Conservation (phyloP, 2,329 filamentous ascomycete species). For the Cladosporium sphaerospermum region DNA sequence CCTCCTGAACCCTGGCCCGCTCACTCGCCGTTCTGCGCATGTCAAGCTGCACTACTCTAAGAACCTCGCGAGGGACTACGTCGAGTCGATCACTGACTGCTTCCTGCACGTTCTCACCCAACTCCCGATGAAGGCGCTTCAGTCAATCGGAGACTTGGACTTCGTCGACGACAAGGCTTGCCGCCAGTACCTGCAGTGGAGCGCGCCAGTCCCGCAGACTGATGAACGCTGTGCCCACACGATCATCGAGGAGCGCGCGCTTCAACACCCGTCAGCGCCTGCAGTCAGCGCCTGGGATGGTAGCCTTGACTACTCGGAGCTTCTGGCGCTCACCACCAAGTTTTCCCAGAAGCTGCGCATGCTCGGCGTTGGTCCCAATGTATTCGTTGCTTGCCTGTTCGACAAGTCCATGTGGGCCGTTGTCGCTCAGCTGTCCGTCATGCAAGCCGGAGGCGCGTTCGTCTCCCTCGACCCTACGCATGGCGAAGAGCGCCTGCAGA, state of each 20-base stretch:
- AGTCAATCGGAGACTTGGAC: constrained; percentile 2
- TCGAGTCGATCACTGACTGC: constrained; percentile 3
- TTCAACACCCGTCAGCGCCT: neutral
- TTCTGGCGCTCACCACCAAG: constrained; percentile 1
- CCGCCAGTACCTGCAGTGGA: neutral
- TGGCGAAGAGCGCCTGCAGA: constrained; percentile 10
- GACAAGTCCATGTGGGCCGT: constrained; percentile 33
- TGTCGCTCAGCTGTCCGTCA: constrained; percentile 33
- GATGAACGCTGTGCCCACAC: constrained; percentile 1
- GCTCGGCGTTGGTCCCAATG: constrained; percentile 2
- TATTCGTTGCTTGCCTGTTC: constrained; percentile 32
- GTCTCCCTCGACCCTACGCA: constrained; percentile 14
- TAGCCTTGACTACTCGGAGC: constrained; percentile 12
- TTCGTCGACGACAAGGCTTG: constrained; percentile 7
- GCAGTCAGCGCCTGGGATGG: constrained; percentile 14
- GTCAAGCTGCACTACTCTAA: constrained; percentile 8
- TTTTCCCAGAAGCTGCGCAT: neutral
- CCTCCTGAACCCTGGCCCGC: neutral
- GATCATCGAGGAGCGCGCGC: constrained; percentile 3
- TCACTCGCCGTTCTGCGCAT: constrained; percentile 2
- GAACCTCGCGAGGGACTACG: neutral
- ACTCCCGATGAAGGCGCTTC: neutral
- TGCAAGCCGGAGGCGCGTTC: constrained; percentile 31
- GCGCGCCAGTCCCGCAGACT: neutral
- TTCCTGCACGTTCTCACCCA: constrained; percentile 6